Percentiles rank a stretch among this genome's conserved stretches.
Evolutionary conservation across 345 rosid species (phyloP).

Genomic region (Aquilaria malaccensis): DNA sequence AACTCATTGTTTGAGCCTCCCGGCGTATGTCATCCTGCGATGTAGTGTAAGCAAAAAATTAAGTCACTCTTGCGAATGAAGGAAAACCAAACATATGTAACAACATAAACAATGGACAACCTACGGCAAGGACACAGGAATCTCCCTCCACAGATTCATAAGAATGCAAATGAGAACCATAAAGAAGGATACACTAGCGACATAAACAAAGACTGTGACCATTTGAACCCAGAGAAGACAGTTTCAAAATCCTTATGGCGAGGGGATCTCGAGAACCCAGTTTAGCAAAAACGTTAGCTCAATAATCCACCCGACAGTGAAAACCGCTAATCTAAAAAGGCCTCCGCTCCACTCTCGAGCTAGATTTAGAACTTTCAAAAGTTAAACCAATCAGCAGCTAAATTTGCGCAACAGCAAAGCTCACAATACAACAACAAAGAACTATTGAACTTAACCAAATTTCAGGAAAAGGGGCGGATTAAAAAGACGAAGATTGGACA

Average conservation of each 20-base stretch:
- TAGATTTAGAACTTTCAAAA: background rate
- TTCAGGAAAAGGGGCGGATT: too few species aligned
- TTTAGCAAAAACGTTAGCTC: too few species aligned
- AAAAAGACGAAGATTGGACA: too few species aligned
- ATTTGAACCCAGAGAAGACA: too few species aligned
- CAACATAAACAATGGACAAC: background rate
- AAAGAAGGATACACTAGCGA: too few species aligned
- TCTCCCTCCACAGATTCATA: constrained; percentile 6
- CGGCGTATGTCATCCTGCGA: constrained; percentile 87
- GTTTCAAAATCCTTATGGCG: too few species aligned
- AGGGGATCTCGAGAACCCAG: too few species aligned
- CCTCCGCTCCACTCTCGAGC: background rate
- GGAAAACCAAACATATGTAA: background rate
- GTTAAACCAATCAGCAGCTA: background rate
- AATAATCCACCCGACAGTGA: too few species aligned
- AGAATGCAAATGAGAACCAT: background rate
- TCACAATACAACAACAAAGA: background rate
- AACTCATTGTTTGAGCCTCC: constrained; percentile 95
- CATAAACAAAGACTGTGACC: too few species aligned
- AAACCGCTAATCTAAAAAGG: too few species aligned
- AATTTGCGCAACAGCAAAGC: constrained; percentile 15
- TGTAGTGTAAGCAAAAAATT: constrained; percentile 8
- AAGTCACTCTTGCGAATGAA: background rate
- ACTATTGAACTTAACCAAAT: too few species aligned
- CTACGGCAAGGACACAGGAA: constrained; percentile 1